phyloP scores from a whole-genome alignment of 805 yeast species.

The Zygoascus bituminiphila region DNA sequence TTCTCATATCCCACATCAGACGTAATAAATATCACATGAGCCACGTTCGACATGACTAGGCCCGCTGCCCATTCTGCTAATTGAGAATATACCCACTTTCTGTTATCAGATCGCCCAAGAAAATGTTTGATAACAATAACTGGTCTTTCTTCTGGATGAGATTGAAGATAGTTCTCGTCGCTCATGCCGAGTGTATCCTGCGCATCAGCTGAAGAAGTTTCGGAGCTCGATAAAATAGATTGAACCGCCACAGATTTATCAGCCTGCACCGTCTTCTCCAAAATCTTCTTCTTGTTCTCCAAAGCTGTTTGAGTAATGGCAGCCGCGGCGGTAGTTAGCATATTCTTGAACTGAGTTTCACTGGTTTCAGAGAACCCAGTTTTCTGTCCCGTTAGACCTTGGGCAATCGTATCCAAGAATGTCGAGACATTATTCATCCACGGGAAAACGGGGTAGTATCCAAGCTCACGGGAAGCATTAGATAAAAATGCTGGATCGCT shows the following conservation, averaged over 20 bases:
- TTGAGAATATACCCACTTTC: conserved; percentile 59
- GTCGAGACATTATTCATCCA: conserved; percentile 79
- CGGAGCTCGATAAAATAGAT: conserved; percentile 22
- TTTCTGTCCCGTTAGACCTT: conserved; percentile 89
- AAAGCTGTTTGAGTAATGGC: conserved; percentile 64
- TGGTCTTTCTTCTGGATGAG: conserved; percentile 79
- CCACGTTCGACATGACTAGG: conserved; percentile 66
- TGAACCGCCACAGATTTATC: conserved; percentile 5
- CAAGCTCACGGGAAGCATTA: conserved; percentile 65
- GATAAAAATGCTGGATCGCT: conserved; percentile 62
- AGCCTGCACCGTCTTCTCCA: conserved; percentile 8
- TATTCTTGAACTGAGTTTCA: conserved; percentile 73
- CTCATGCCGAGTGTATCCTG: conserved; percentile 31
- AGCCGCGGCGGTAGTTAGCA: conserved; percentile 60
- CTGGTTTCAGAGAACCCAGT: conserved; percentile 79
- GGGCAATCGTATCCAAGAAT: conserved; percentile 75
- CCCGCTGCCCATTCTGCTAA: conserved; percentile 85
- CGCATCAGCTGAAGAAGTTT: conserved; percentile 15
- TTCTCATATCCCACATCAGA: conserved; percentile 75
- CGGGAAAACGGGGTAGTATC: conserved; percentile 89
- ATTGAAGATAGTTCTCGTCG: conserved; percentile 77
- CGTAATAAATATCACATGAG: conserved; percentile 84
- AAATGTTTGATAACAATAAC: conserved; percentile 77
- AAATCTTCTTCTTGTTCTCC: conserved; percentile 13
- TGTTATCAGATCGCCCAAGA: conserved; percentile 45